Evolutionary conservation across 306 rosid genomes (phyloP).

Genomic region (Cucurbita maxima): DNA sequence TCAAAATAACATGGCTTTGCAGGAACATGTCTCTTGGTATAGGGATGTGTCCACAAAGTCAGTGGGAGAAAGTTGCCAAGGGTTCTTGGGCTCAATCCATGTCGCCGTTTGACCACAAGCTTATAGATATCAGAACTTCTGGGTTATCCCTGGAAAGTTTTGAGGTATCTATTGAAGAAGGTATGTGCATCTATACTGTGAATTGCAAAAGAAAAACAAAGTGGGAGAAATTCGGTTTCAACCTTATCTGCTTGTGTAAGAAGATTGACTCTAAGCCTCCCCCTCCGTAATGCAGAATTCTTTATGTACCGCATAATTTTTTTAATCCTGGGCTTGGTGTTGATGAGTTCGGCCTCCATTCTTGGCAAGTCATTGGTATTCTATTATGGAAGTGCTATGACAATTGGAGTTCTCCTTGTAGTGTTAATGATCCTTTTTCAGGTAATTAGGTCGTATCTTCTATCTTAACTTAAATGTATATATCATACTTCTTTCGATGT

Average conservation of each 20-base stretch:
- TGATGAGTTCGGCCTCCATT: constrained; percentile 58
- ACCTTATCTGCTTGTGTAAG: neutral
- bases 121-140: constrained; percentile 53
- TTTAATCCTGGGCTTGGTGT: constrained; percentile 37
- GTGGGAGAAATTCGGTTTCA: neutral
- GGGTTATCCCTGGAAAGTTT: constrained; percentile 46
- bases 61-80: constrained; percentile 76
- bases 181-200: constrained; percentile 17
- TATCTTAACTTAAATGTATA: neutral
- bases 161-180: constrained; percentile 71
- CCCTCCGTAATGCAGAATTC: constrained; percentile 44
- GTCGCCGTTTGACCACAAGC: constrained; percentile 74
- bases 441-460: constrained; percentile 24
- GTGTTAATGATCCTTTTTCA: constrained; percentile 75
- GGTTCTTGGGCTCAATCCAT: constrained; percentile 59
- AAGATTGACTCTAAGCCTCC: neutral
- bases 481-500: neutral
- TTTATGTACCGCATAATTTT: constrained; percentile 39
- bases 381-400: constrained; percentile 75
- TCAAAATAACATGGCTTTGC: constrained; percentile 12
- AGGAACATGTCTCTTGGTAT: constrained; percentile 57
- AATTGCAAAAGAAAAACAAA: neutral
- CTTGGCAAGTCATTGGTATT: constrained; percentile 62
- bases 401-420: constrained; percentile 65
- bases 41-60: constrained; percentile 72